A percentile compares a stretch with the other conserved stretches of the same genome.
phyloP scores from a whole-genome alignment of 73 alveolate genomes.

The Blepharisma stoltei region DNA sequence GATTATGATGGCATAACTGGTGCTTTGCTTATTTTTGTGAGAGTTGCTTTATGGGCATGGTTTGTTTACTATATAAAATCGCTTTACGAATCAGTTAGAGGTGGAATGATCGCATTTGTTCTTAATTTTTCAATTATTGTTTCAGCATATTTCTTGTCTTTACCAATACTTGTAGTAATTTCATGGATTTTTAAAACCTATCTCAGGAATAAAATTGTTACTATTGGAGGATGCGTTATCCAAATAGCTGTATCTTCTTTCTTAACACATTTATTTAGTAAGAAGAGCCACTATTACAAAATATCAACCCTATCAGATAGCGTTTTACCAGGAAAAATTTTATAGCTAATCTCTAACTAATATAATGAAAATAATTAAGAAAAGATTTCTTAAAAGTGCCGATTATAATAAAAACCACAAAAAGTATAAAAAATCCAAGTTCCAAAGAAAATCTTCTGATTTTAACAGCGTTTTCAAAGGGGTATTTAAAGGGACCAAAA shows the following conservation, averaged over 20 bases:
- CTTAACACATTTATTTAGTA: background rate
- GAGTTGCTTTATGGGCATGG: background rate
- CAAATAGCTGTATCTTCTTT: background rate
- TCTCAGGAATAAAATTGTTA: background rate
- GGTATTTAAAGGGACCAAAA: too few relatives aligned
- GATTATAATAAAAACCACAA: too few relatives aligned
- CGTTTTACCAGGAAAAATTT: too few relatives aligned
- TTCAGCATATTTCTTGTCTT: background rate
- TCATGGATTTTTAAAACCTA: conserved; percentile 2
- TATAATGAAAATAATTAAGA: too few relatives aligned
- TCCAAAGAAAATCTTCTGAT: too few relatives aligned
- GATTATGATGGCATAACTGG: conserved; percentile 21
- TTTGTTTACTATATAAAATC: background rate
- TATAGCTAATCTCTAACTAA: too few relatives aligned
- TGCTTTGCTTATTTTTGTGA: background rate
- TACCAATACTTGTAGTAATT: conserved; percentile 3
- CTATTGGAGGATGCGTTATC: background rate
- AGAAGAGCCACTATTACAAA: conserved; percentile 14
- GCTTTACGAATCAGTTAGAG: background rate
- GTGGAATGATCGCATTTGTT: background rate
- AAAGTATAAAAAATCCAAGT: too few relatives aligned
- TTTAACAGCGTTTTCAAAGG: too few relatives aligned
- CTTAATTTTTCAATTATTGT: background rate
- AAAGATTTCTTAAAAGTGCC: too few relatives aligned
- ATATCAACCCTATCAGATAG: background rate